Conservation (phyloP, 31 red algal genomes). For the Odonthalia washingtoniensis region DNA sequence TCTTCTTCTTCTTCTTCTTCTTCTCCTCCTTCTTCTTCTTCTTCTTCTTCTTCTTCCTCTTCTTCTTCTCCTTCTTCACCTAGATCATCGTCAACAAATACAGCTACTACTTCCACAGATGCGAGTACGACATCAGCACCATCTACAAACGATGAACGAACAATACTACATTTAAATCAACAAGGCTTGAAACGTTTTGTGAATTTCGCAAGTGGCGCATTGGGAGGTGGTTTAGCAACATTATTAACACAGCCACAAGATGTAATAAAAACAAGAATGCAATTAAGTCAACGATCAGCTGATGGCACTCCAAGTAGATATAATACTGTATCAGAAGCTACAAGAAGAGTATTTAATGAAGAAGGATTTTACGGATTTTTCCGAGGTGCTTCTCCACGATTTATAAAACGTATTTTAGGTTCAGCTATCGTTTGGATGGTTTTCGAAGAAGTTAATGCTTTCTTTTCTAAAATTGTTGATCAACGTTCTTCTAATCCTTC, state of each 20-base stretch:
- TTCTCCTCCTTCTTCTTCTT: background rate
- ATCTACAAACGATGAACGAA: constrained; percentile 4
- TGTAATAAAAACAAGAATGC: constrained; percentile 97
- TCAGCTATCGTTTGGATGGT: constrained; percentile 99
- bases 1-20: background rate
- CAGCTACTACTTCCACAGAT: constrained; percentile 8
- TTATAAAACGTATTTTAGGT: constrained; percentile 96
- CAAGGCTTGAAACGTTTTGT: constrained; percentile 65
- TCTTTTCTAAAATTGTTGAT: constrained; percentile 51
- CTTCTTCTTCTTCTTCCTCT: no score
- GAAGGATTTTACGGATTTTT: constrained; percentile 95
- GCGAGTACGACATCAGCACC: no score
- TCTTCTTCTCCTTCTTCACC: no score
- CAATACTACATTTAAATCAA: constrained; percentile 7
- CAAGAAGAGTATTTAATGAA: constrained; percentile 74
- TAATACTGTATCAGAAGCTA: constrained; percentile 54
- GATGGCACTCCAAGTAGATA: constrained; percentile 54
- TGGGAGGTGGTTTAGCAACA: constrained; percentile 90
- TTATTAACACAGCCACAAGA: constrained; percentile 96
- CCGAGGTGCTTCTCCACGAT: constrained; percentile 86
- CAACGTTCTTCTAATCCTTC: no score
- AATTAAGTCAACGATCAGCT: constrained; percentile 53
- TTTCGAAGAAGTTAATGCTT: constrained; percentile 88
- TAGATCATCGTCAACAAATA: constrained; percentile 17
- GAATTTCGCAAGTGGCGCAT: constrained; percentile 89